Evolutionary conservation across 495 filamentous ascomycete species (phyloP), one percentile per base, ranked within the genome.

Genomic region (Tetracladium setigerum): DNA sequence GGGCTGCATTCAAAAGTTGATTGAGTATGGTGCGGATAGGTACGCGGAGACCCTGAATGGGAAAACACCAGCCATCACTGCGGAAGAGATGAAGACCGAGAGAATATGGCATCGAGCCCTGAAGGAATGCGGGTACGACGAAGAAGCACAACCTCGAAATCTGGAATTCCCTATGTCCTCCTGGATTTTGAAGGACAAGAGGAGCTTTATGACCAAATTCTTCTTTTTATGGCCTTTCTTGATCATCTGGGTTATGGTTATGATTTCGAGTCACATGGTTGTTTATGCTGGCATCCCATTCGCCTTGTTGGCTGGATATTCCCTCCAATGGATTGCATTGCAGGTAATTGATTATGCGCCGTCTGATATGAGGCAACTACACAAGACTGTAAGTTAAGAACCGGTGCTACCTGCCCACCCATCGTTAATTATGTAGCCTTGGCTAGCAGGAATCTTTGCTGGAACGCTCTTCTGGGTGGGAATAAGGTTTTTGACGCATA

Each of bases 1-100:
- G 40, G 78, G 77, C 1, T 95, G 89, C 64, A 84, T 97, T 55
- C 76, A 88, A 60, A 97, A 95, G 63, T 66, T 98, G 30, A 68
- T 98, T 41, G 92, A 96, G 67, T 95, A 95, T 60, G 94, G 92
- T 22, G 78, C 90, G 16, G 94, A 98, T 66, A 76, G 92, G 19
- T 95, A 91, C 59, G 85, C 83, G 16, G 81, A 85, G 63, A 96
- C 87, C 6, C 73, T 76, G 11, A 88, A 89, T 37, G 88, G 89
- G 35, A 96, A 97, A 67, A 86, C 86, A 3, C 92, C 92, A 2
- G 78, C 84, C 4, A 75, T 77, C 42, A 86, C 87, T 10, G 91
- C 92, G 5, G 72, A 82, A 46, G 91, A 97, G 63, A 94, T 97
- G 73, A 95, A 89, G 55, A 88, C 88, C 0, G 68, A 72, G 30